These are phyloP conservation scores for Solanum ahanhuiri DNA, from an alignment of 257 asterid species.

Conservation along the genomic window DNA sequence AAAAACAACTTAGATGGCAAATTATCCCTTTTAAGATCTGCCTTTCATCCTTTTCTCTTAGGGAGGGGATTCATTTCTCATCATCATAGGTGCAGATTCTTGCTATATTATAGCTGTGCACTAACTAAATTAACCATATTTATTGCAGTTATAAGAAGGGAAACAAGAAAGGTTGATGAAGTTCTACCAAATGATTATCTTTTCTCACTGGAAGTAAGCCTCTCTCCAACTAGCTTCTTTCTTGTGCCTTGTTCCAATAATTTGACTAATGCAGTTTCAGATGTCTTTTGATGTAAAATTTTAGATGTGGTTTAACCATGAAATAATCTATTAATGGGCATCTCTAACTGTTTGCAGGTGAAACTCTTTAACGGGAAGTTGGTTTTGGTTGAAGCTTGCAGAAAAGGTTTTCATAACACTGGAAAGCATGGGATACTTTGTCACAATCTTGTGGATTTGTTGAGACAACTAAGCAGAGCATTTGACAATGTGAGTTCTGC, in stretches of 20 bases:
- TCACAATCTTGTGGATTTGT: conserved; percentile 85
- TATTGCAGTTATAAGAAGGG: conserved; percentile 58
- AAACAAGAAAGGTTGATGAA: conserved; percentile 34
- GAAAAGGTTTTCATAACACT: conserved; percentile 60
- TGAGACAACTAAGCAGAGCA: conserved; percentile 88
- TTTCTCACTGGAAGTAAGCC: conserved; percentile 73
- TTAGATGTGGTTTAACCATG: background rate
- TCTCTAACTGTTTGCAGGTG: conserved; percentile 40
- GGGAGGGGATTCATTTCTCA: background rate
- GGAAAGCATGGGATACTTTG: conserved; percentile 77
- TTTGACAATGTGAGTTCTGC: conserved; percentile 53
- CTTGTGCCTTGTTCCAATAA: background rate
- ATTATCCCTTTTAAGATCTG: background rate
- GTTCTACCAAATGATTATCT: conserved; percentile 45
- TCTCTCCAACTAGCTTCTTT: background rate
- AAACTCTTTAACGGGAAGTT: conserved; percentile 83
- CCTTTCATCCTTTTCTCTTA: background rate
- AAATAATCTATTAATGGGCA: background rate
- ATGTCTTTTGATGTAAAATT: background rate
- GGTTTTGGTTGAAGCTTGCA: conserved; percentile 54
- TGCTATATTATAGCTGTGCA: background rate
- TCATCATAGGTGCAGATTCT: background rate
- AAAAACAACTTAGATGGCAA: background rate
- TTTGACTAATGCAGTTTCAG: background rate
- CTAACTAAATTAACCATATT: background rate